Base-by-base conservation (phyloP, 129 eudicot genomes). In the Lactuca sativa region DNA sequence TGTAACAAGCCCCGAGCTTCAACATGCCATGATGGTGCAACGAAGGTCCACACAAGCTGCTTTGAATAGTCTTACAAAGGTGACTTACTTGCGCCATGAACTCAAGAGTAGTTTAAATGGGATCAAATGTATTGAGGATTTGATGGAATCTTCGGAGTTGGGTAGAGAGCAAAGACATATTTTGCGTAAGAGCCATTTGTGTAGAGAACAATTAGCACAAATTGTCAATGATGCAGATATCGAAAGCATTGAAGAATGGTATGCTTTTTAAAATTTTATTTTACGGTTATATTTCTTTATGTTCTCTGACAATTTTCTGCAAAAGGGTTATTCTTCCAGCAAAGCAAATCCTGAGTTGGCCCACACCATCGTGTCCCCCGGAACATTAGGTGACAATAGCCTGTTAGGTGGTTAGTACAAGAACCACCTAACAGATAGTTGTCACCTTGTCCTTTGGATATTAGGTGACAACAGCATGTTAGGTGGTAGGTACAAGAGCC, bases 1-100 rank as follows among this genome's bases (percentile, higher is more conserved):
- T 64, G 70, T 91, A 52, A 80, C 95, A 18, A 91, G 97, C 78
- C 86, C 92, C 18, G 97, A 91, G 70, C 92, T 91, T 78, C 92
- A 91, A 70, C 78, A 85, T 32, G 91, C 92, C 5, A 60, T 91
- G 82, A 81, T 85, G 66, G 83, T 87, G 80, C 95, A 91, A 60
- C 75, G 61, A 54, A 72, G 81, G 74, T 80, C 92, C 3, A 90
- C 83, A 48, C 85, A 79, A 67, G 92, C 92, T 43, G 92, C 92
- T 15, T 82, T 80, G 54, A 85, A 83, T 77, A 81, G 86, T 67
- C 83, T 72, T 17, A 81, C 85, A 9, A 85, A 80, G 67, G 75
- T 91, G 71, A 55, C 85, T 25, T 91, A 91, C 37, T 58, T 91
- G 71, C 85, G 86, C n/a, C 78, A 60, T 32, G 90, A 81, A 71